Percentiles rank a stretch among this genome's conserved stretches.
These are phyloP conservation scores for Lophiotrema nucula DNA, from an alignment of 495 filamentous ascomycete genomes.

Conservation along the genomic window DNA sequence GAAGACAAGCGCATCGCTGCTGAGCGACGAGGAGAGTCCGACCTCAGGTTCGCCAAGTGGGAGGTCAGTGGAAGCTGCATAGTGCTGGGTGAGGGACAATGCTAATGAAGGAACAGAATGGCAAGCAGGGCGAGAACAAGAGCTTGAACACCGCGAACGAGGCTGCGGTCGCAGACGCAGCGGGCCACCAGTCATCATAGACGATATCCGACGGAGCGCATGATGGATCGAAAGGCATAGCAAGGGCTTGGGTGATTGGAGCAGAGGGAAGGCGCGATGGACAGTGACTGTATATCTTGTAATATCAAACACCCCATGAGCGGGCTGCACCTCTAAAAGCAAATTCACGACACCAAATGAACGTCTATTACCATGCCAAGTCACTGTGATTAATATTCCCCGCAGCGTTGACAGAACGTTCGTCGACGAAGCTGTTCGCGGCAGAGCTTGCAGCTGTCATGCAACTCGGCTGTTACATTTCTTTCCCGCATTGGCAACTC, in stretches of 20 bases:
- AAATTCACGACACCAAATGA: slow-evolving; percentile 23
- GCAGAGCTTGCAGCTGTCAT: not conserved
- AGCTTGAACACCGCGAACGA: slow-evolving; percentile 71
- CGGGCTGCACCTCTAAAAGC: slow-evolving; percentile 2
- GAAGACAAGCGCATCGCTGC: slow-evolving; percentile 81
- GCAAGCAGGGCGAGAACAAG: slow-evolving; percentile 90
- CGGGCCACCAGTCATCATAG: slow-evolving; percentile 14
- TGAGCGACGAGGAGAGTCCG: slow-evolving; percentile 86
- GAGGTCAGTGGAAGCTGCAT: slow-evolving; percentile 64
- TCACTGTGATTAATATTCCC: no score
- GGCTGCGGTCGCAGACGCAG: slow-evolving; percentile 54
- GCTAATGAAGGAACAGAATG: slow-evolving; percentile 61
- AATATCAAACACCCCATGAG: slow-evolving; percentile 22
- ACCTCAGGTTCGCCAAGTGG: slow-evolving; percentile 95
- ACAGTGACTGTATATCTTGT: slow-evolving; percentile 34
- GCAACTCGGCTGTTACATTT: slow-evolving; percentile 18
- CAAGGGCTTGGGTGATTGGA: not conserved
- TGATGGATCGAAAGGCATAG: not conserved
- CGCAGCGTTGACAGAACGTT: no score
- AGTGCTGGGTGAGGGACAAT: slow-evolving; percentile 20
- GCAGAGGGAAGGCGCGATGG: not conserved
- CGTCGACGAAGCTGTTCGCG: no score
- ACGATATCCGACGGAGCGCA: not conserved
- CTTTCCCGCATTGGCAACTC: slow-evolving; percentile 17
- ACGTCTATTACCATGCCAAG: no score